Conservation (phyloP, 2,329 filamentous ascomycete genomes). For the Apiospora hydei region DNA sequence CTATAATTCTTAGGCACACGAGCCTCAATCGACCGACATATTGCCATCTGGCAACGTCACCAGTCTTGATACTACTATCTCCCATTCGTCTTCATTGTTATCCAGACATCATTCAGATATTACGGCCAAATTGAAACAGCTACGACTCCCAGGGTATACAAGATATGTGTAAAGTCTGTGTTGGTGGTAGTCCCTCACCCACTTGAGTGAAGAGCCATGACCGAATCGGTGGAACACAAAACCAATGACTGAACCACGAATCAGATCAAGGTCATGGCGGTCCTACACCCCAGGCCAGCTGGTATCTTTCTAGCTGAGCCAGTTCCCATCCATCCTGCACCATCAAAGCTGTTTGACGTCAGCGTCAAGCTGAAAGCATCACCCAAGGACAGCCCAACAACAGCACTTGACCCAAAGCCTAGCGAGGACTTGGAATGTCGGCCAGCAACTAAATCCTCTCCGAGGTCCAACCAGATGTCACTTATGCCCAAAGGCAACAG, state of each 20-base stretch:
- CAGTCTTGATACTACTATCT: background rate
- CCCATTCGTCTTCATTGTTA: background rate
- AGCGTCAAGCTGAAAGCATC: slow-evolving; percentile 8
- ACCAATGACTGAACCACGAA: background rate
- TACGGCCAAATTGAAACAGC: background rate
- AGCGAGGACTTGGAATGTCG: background rate
- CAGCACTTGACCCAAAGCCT: background rate
- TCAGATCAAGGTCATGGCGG: slow-evolving; percentile 1
- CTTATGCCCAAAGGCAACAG: background rate
- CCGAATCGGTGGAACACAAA: background rate
- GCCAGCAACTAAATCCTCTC: too few relatives aligned
- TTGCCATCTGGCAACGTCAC: background rate
- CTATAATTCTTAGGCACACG: background rate
- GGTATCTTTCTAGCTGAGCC: slow-evolving; percentile 4
- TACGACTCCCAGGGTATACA: background rate
- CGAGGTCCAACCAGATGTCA: background rate
- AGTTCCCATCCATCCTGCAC: slow-evolving; percentile 2
- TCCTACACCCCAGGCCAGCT: background rate
- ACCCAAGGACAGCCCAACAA: background rate
- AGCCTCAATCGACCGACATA: background rate
- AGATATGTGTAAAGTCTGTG: background rate
- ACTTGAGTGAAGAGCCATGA: background rate
- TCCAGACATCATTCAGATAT: background rate
- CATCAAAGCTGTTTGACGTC: background rate
- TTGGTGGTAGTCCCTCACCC: background rate